Base-by-base conservation (phyloP, 176 grass and related monocot genomes). In the Hsuehochloa calcarea region DNA sequence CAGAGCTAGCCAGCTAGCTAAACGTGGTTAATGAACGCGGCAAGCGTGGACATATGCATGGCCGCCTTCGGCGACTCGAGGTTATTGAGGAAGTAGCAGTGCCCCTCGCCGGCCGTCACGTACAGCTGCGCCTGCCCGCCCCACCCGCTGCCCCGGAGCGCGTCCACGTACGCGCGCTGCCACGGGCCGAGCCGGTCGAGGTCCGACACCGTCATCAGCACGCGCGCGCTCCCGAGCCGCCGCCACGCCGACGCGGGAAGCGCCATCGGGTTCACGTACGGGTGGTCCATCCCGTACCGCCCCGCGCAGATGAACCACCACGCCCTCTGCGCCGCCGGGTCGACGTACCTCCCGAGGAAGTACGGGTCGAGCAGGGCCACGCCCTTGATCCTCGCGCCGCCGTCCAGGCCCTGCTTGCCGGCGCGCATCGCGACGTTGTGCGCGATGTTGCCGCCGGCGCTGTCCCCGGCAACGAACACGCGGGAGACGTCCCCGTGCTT, bases 371-470 rank as follows among this genome's bases (percentile, higher is more conserved):
- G 86, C 58, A 97, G 73, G 5, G 90, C 82, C 73, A 90, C 47
- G 62, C 87, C 89, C 63, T 16, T 74, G 80, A 93, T 87, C 55
- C n/a, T 82, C 43, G 65, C 41, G 10, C 13, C 43, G 61, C 55
- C 39, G 65, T 63, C 23, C 2, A 75, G 78, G 17, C 49, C 25
- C 20, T 86, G 70, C 56, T 29, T 6, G 0, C 70, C 82, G 2
- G 23, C 62, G 47, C 86, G 90, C 81, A 97, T 89, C 5, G 89
- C 89, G 3, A 97, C 82, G 88, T 97, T 97, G 84, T 97, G 94
- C 68, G 94, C 94, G 65, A 97, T 97, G 87, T 93, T 97, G 27
- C 87, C 94, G 76, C 94, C 94, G 78, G 94, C 94, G 77, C 94
- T 97, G 84, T 93, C 94, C 1, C 94, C 94, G 56, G 82, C 89